A percentile compares a stretch with the other conserved stretches of the same genome.
Evolutionary conservation across 371 early-diverging fungal genomes (phyloP).

Genomic region (Massospora cicadina): DNA sequence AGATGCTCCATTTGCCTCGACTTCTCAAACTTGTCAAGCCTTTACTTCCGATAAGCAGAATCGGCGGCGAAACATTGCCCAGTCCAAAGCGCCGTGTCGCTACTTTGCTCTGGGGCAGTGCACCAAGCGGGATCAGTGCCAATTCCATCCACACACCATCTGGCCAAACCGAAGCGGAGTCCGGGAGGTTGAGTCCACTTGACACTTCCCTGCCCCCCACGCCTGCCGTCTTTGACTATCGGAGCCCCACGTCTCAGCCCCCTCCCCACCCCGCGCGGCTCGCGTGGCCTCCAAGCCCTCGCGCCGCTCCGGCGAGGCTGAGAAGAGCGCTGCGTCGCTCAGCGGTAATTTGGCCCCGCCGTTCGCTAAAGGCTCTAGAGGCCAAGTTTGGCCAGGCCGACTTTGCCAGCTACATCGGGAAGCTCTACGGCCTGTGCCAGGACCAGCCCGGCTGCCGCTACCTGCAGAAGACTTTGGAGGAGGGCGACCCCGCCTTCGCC

Average conservation of each 20-base stretch:
- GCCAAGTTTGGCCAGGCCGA: background rate
- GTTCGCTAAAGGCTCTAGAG: background rate
- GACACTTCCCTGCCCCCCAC: background rate
- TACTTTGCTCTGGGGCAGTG: slow-evolving; percentile 39
- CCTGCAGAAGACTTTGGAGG: slow-evolving; percentile 69
- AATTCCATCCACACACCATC: slow-evolving; percentile 15
- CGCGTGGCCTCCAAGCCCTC: slow-evolving; percentile 14
- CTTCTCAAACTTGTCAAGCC: background rate
- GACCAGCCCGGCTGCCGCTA: slow-evolving; percentile 85
- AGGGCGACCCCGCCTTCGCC: slow-evolving; percentile 35
- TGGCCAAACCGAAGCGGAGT: slow-evolving; percentile 14
- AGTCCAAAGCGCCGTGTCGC: slow-evolving; percentile 18
- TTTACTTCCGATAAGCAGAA: background rate
- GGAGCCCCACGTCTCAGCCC: background rate
- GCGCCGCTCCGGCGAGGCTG: slow-evolving; percentile 17
- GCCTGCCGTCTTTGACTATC: background rate
- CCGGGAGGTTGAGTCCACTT: slow-evolving; percentile 1
- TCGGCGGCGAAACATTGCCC: background rate
- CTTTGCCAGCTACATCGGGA: slow-evolving; percentile 10
- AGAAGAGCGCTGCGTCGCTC: slow-evolving; percentile 17
- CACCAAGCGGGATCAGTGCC: slow-evolving; percentile 33
- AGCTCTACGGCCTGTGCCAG: slow-evolving; percentile 58
- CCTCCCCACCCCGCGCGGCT: background rate
- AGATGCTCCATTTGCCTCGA: background rate
- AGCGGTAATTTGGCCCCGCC: background rate